phyloP scores from a whole-genome alignment of 495 filamentous ascomycete species.

The Penicillium crystallinum region DNA sequence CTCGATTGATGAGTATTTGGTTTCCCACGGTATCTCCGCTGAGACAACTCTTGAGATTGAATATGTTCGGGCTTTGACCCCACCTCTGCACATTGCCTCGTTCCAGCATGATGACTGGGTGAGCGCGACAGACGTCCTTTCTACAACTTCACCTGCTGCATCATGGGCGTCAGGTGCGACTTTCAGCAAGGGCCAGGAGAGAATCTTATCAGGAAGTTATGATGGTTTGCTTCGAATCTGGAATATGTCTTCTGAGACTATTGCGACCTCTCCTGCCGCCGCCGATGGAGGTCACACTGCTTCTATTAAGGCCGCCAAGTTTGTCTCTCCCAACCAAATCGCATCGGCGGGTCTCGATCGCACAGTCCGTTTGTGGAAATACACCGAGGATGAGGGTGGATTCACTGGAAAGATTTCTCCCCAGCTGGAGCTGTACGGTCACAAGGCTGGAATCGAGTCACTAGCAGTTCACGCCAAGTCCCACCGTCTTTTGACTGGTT shows the following conservation, averaged over 20 bases:
- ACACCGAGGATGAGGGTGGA: constrained; percentile 57
- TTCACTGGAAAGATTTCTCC: constrained; percentile 62
- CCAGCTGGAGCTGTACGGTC: constrained; percentile 79
- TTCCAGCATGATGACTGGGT: constrained; percentile 98
- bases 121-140: constrained; percentile 81
- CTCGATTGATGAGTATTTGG: constrained; percentile 84
- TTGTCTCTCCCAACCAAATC: constrained; percentile 68
- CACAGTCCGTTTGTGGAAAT: constrained; percentile 83
- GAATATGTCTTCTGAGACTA: constrained; percentile 74
- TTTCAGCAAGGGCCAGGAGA: constrained; percentile 48
- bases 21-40: constrained; percentile 74
- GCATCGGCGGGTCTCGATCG: constrained; percentile 79
- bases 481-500: constrained; percentile 75
- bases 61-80: constrained; percentile 87
- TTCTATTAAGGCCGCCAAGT: constrained; percentile 73
- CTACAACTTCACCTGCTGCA: constrained; percentile 56
- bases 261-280: constrained; percentile 61
- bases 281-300: constrained; percentile 66
- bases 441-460: constrained; percentile 67
- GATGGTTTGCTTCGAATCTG: constrained; percentile 85
- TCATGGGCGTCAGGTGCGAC: constrained; percentile 45
- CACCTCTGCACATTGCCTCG: constrained; percentile 75
- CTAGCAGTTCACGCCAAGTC: constrained; percentile 72
- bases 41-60: constrained; percentile 84
- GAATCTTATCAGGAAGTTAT: constrained; percentile 84